Percentiles rank a stretch among this genome's conserved stretches.
Conservation (phyloP, 352 stramenopile species). For the Pythium grandisporangium region DNA sequence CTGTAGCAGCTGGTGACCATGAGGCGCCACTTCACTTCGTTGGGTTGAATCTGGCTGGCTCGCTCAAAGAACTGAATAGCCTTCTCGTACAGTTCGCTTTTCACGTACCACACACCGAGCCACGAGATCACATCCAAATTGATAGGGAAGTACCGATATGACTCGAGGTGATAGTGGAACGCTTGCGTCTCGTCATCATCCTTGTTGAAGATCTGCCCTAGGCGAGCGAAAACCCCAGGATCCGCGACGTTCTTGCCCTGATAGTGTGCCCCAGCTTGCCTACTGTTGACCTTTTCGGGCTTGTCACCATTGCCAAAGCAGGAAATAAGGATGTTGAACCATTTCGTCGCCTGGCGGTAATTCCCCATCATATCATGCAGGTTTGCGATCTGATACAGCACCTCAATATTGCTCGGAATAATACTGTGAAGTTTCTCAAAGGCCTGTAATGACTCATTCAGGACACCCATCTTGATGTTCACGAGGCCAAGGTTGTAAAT, state of each 20-base stretch:
- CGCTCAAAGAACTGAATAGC: constrained; percentile 95
- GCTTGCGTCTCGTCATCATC: constrained; percentile 91
- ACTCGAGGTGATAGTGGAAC: constrained; percentile 95
- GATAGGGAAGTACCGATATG: constrained; percentile 91
- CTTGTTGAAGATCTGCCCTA: constrained; percentile 94
- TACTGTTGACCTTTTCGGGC: constrained; percentile 22
- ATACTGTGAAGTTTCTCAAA: constrained; percentile 97
- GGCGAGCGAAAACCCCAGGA: constrained; percentile 67
- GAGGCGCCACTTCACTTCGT: constrained; percentile 94
- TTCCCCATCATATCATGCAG: constrained; percentile 91
- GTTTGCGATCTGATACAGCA: constrained; percentile 95
- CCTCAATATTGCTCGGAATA: constrained; percentile 85
- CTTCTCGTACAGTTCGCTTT: constrained; percentile 95
- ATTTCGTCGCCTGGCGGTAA: constrained; percentile 86
- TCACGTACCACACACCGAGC: constrained; percentile 96
- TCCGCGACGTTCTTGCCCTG: constrained; percentile 60
- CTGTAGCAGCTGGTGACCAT: constrained; percentile 96
- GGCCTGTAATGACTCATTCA: constrained; percentile 89
- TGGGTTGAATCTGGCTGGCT: constrained; percentile 91
- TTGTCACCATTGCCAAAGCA: constrained; percentile 83
- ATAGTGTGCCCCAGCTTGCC: constrained; percentile 9
- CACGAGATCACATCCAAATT: constrained; percentile 96
- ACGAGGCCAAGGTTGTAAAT: constrained; percentile 95
- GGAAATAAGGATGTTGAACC: constrained; percentile 92
- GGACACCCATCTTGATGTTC: constrained; percentile 83